Evolutionary conservation across 495 filamentous ascomycete species (phyloP).

Genomic region (Aspergillus cristatus): DNA sequence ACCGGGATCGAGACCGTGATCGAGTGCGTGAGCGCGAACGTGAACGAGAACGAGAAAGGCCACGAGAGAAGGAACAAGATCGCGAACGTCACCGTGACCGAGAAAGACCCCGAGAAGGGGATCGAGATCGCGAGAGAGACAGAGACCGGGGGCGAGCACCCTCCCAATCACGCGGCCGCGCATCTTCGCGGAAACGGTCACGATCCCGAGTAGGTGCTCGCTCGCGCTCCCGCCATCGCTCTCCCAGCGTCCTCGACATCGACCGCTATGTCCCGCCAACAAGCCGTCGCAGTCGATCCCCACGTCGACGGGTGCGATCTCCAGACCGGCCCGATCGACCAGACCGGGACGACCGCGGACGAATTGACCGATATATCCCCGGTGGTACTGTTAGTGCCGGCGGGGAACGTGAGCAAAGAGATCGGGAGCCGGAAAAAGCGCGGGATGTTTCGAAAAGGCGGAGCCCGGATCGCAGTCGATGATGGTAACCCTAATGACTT

Average conservation of each 20-base stretch:
- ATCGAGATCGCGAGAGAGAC: too few relatives aligned
- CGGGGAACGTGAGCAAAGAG: conserved; percentile 11
- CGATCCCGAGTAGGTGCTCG: conserved; percentile 16
- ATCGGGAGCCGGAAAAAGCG: conserved; percentile 18
- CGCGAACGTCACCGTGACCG: conserved; percentile 4
- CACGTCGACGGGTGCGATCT: conserved; percentile 34
- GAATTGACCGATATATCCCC: conserved; percentile 49
- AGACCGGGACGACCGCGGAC: conserved; percentile 1
- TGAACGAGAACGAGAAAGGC: not conserved
- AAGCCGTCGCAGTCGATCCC: conserved; percentile 35
- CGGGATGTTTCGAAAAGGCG: conserved; percentile 8
- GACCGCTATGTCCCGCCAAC: conserved; percentile 43
- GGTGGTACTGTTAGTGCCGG: conserved; percentile 21
- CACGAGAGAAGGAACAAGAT: not conserved
- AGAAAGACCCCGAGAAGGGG: conserved; percentile 6
- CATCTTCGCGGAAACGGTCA: conserved; percentile 18
- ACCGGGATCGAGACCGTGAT: conserved; percentile 9
- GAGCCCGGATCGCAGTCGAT: conserved; percentile 13
- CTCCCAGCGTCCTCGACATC: conserved; percentile 32
- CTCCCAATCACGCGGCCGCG: conserved; percentile 13
- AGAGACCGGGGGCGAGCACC: conserved; percentile 6
- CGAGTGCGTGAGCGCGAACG: conserved; percentile 7
- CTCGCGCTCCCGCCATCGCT: conserved; percentile 15
- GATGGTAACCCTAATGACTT: not conserved
- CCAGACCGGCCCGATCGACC: conserved; percentile 18